Evolutionary conservation across 768 basidiomycete genomes (phyloP).

Genomic region (Calvatia gigantea): DNA sequence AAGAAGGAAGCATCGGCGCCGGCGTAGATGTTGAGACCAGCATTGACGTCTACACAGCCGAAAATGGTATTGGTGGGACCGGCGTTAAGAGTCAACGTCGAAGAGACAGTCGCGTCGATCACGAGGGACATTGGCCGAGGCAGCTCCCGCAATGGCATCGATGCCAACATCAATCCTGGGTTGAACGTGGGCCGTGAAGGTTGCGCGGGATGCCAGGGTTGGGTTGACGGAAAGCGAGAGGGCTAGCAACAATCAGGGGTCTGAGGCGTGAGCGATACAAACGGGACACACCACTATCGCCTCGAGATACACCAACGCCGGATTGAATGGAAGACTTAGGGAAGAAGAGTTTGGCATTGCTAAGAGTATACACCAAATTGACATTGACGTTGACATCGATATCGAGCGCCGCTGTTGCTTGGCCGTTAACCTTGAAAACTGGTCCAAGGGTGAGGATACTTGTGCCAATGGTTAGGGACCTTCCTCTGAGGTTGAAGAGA

Average conservation of each 20-base stretch:
- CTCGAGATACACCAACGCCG: conserved; percentile 27
- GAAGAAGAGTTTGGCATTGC: conserved; percentile 33
- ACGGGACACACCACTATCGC: conserved; percentile 36
- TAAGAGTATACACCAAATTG: conserved; percentile 28
- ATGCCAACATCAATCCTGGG: conserved; percentile 44
- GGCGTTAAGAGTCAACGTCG: conserved; percentile 28
- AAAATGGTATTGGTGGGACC: not conserved
- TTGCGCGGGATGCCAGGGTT: conserved; percentile 33
- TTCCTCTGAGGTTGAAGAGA: not conserved
- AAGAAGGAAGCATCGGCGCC: conserved; percentile 38
- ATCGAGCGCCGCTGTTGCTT: conserved; percentile 26
- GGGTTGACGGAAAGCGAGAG: conserved; percentile 39
- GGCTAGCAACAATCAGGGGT: conserved; percentile 19
- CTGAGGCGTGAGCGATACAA: not conserved
- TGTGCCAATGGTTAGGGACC: not conserved
- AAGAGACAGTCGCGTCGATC: too few relatives aligned
- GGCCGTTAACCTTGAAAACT: conserved; percentile 31
- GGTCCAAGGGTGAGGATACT: conserved; percentile 40
- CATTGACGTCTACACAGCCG: conserved; percentile 31
- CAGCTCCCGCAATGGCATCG: conserved; percentile 31
- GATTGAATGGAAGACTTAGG: conserved; percentile 16
- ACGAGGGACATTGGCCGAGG: conserved; percentile 34
- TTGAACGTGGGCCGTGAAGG: conserved; percentile 42
- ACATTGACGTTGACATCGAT: conserved; percentile 29
- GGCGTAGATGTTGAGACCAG: conserved; percentile 32